Evolutionary conservation across 495 filamentous ascomycete genomes (phyloP).

Genomic region (Rusavskia elegans): DNA sequence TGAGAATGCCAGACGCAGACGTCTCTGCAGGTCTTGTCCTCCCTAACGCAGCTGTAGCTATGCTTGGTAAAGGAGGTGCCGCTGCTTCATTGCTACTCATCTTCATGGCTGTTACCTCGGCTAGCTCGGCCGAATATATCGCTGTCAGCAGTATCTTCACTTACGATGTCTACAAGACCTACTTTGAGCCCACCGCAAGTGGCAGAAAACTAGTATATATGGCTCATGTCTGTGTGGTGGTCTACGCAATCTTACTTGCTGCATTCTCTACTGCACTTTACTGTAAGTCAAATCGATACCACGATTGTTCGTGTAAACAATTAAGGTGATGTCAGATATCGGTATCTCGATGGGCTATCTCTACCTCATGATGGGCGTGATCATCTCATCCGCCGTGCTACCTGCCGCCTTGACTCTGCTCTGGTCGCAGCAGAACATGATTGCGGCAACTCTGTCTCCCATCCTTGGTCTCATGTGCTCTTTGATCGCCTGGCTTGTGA

Average conservation of each 20-base stretch:
- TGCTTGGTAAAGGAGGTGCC: slow-evolving; percentile 79
- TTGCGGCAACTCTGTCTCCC: slow-evolving; percentile 58
- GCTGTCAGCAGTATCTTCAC: slow-evolving; percentile 88
- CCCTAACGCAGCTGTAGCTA: slow-evolving; percentile 75
- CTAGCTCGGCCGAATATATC: slow-evolving; percentile 78
- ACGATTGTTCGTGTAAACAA: not conserved
- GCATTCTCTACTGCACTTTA: slow-evolving; percentile 68
- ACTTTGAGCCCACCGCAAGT: slow-evolving; percentile 32
- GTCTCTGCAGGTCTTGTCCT: slow-evolving; percentile 79
- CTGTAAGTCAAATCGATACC: slow-evolving; percentile 25
- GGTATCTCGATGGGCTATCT: slow-evolving; percentile 60
- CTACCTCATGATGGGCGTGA: slow-evolving; percentile 83
- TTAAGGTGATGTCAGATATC: slow-evolving; percentile 17
- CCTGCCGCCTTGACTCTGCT: slow-evolving; percentile 67
- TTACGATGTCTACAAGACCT: slow-evolving; percentile 73
- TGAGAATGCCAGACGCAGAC: slow-evolving; percentile 56
- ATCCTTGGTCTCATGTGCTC: slow-evolving; percentile 61
- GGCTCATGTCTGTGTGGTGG: slow-evolving; percentile 59
- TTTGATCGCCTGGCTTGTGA: slow-evolving; percentile 82
- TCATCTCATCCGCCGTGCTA: slow-evolving; percentile 73
- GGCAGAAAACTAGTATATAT: slow-evolving; percentile 76
- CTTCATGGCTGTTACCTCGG: slow-evolving; percentile 93
- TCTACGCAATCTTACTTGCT: slow-evolving; percentile 72
- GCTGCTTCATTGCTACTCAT: slow-evolving; percentile 70
- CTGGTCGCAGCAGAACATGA: slow-evolving; percentile 73